Conservation (phyloP, 108 stramenopile genomes). For the Chaetoceros muelleri region DNA sequence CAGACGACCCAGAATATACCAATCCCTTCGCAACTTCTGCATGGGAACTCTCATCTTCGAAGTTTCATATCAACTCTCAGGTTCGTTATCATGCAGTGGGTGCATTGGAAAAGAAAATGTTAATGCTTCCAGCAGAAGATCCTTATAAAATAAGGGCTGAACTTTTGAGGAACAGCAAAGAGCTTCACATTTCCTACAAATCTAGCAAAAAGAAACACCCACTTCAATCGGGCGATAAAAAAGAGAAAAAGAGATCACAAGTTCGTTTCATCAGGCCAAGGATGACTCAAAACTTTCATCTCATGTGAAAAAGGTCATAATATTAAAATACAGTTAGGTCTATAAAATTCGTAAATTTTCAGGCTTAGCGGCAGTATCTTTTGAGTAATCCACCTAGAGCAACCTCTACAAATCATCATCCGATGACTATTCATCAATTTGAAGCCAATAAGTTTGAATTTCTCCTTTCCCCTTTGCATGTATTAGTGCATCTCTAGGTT, state of each 20-base stretch:
- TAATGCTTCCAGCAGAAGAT: constrained; percentile 62
- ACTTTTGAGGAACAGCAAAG: constrained; percentile 28
- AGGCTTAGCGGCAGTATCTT: no score
- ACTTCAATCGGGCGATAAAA: constrained; percentile 7
- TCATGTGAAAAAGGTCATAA: constrained; percentile 3
- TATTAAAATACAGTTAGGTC: not conserved
- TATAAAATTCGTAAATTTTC: no score
- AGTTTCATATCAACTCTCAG: constrained; percentile 53
- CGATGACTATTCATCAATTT: constrained; percentile 1
- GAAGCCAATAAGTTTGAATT: constrained; percentile 47
- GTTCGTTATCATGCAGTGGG: constrained; percentile 40
- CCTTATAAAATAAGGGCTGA: constrained; percentile 33
- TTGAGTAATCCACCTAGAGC: no score
- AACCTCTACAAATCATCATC: no score
- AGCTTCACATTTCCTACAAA: constrained; percentile 42
- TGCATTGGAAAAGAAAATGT: constrained; percentile 37
- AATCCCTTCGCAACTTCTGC: constrained; percentile 74
- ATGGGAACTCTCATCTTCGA: constrained; percentile 64
- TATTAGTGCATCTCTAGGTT: constrained; percentile 19
- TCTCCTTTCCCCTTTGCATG: constrained; percentile 51
- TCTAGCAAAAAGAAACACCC: constrained; percentile 47
- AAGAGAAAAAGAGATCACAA: constrained; percentile 10
- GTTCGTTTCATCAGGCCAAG: constrained; percentile 59
- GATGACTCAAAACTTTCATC: constrained; percentile 25
- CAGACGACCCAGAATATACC: constrained; percentile 68